phyloP scores from a whole-genome alignment of 1,284 basidiomycete genomes.

The Apiotrichum gracile region DNA sequence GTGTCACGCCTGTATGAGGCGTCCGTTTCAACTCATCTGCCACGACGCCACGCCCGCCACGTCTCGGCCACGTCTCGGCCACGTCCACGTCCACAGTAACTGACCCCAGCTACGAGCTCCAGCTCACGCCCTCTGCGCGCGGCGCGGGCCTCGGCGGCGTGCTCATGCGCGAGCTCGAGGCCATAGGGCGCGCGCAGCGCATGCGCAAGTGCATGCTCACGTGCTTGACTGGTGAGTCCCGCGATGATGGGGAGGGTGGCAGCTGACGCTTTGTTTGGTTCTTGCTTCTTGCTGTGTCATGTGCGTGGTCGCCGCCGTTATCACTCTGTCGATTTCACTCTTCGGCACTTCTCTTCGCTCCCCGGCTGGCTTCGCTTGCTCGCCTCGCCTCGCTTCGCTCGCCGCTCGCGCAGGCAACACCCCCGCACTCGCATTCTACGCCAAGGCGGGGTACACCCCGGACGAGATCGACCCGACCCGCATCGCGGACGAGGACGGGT shows the following conservation, averaged over 20 bases:
- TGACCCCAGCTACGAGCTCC: constrained; percentile 41
- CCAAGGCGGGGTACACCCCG: constrained; percentile 28
- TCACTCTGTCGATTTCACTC: background rate
- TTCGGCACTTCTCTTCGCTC: background rate
- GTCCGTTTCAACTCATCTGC: constrained; percentile 32
- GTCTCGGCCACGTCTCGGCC: no score
- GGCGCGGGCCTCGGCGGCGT: constrained; percentile 28
- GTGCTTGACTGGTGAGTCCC: constrained; percentile 36
- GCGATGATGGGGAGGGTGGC: background rate
- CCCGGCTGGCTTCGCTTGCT: background rate
- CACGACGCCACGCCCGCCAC: no score
- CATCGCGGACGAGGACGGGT: constrained; percentile 25
- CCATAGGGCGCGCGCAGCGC: constrained; percentile 25
- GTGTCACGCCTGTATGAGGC: no score
- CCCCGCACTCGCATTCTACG: constrained; percentile 33
- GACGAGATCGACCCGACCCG: constrained; percentile 45
- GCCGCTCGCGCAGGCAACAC: constrained; percentile 24
- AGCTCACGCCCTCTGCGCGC: constrained; percentile 20
- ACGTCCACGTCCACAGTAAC: no score
- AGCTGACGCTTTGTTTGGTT: background rate
- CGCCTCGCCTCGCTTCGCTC: background rate
- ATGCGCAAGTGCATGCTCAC: constrained; percentile 46
- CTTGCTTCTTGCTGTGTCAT: background rate
- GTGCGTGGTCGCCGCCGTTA: background rate
- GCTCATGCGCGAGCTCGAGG: constrained; percentile 32